Base-by-base conservation (phyloP, 75 land plant species). In the Chamaecyparis obtusa region DNA sequence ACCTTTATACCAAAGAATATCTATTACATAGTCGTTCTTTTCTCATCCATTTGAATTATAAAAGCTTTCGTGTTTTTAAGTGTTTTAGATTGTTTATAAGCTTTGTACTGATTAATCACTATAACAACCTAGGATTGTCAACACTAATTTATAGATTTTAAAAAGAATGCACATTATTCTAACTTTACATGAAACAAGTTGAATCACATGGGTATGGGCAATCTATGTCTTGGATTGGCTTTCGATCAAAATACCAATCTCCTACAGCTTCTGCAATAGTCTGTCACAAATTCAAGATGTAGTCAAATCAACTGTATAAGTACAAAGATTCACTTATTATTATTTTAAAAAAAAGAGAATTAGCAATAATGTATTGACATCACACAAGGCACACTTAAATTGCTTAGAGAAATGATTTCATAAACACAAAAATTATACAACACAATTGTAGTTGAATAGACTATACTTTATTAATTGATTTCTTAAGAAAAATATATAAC, bases 161-260 rank as follows among this genome's bases (percentile, higher is more conserved):
- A 11, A 72, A 72, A 72, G 36, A 32, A 72, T 9, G 75, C 35
- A 32, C 9, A 32, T 32, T 32, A 60, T 72, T 72, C 35, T 72
- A 72, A 9, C 75, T 32, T 30, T 72, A 1, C 41, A 49, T 1
- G 11, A 49, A 64, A 82, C 96, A 94, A 44, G 93, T 92, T 13
- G 93, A 92, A 87, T 95, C 94, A 85, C 95, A 95, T 71, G 97
- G 94, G 86, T 89, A 95, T 17, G 91, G 90, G 87, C 95, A 94
- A 85, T 95, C 97, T 51, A 94, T 91, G 37, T 82, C 91, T 90
- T 92, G 93, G 32, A 72, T 89, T n/a, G 41, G 72, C 39, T n/a
- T 78, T 43, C 95, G 85, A 32, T 89, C 87, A 87, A 93, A 95
- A 87, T 88, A 95, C 95, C 97, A 95, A 82, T 95, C 97, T 55